Conservation (phyloP, 1,139 yeast species). For the Zygotorulaspora mrakii region DNA sequence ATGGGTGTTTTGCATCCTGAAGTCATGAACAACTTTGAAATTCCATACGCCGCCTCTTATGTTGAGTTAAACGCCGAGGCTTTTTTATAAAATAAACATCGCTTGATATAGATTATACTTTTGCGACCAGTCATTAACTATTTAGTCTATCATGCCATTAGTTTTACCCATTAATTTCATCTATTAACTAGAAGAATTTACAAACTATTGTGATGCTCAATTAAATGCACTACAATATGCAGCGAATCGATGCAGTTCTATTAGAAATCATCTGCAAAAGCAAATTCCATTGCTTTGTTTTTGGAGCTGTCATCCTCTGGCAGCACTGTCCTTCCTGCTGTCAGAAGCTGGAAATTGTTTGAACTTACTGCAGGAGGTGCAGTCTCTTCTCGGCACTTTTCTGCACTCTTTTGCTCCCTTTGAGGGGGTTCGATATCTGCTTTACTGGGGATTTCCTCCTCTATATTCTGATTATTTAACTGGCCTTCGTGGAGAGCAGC, state of each 20-base stretch:
- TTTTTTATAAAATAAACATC: slow-evolving; percentile 48
- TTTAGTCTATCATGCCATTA: slow-evolving; percentile 1
- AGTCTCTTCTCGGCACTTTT: no score
- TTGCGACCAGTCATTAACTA: not conserved
- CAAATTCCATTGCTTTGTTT: slow-evolving; percentile 22
- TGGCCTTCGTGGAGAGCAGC: slow-evolving; percentile 27
- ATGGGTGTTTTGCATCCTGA: slow-evolving; percentile 96
- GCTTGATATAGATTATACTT: slow-evolving; percentile 10
- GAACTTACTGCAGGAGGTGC: slow-evolving; percentile 17
- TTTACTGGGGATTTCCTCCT: no score
- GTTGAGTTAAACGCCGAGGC: slow-evolving; percentile 89
- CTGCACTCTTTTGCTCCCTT: no score
- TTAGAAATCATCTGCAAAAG: slow-evolving; percentile 31
- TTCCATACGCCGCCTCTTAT: slow-evolving; percentile 88
- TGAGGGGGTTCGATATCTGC: no score
- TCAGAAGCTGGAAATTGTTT: slow-evolving; percentile 28
- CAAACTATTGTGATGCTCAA: no score
- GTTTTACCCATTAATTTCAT: no score
- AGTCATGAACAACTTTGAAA: slow-evolving; percentile 79
- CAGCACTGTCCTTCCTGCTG: slow-evolving; percentile 32
- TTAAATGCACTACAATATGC: no score
- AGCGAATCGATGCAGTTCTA: not conserved
- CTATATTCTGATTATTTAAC: slow-evolving; percentile 11
- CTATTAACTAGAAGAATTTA: no score
- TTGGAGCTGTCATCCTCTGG: slow-evolving; percentile 30